phyloP scores from a whole-genome alignment of 371 early-diverging fungal species.

The Batrachochytrium dendrobatidis region DNA sequence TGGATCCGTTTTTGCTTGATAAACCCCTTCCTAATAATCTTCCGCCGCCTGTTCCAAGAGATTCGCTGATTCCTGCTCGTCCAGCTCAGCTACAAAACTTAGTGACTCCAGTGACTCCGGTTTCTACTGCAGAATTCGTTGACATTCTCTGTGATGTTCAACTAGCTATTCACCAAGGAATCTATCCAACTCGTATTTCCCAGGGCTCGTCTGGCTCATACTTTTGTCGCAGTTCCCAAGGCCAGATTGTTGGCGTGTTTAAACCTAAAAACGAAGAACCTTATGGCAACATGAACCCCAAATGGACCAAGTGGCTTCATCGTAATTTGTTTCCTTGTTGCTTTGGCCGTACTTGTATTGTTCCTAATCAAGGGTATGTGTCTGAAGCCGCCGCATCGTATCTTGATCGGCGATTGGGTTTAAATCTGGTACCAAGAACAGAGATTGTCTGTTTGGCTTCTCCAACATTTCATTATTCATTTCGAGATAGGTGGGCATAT shows the following conservation, averaged over 20 bases:
- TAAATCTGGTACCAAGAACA: slow-evolving; percentile 78
- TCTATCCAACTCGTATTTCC: slow-evolving; percentile 54
- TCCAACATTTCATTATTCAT: slow-evolving; percentile 68
- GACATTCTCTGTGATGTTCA: slow-evolving; percentile 62
- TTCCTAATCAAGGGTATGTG: slow-evolving; percentile 82
- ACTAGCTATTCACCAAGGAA: slow-evolving; percentile 58
- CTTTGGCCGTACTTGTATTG: slow-evolving; percentile 82
- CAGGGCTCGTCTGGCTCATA: slow-evolving; percentile 85
- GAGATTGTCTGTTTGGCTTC: slow-evolving; percentile 67
- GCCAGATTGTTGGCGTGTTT: slow-evolving; percentile 79
- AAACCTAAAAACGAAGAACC: slow-evolving; percentile 95
- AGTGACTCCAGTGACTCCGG: slow-evolving; percentile 13
- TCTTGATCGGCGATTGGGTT: slow-evolving; percentile 66
- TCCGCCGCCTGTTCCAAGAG: background rate
- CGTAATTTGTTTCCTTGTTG: slow-evolving; percentile 78
- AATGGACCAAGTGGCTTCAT: slow-evolving; percentile 93
- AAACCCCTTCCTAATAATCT: background rate
- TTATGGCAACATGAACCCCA: slow-evolving; percentile 82
- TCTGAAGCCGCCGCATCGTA: slow-evolving; percentile 80
- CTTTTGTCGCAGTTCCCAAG: slow-evolving; percentile 65
- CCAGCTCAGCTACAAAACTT: background rate
- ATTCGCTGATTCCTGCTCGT: background rate
- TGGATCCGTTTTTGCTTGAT: background rate
- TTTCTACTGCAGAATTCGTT: slow-evolving; percentile 45
- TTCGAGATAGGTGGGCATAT: slow-evolving; percentile 30